Percentiles rank a stretch among this genome's conserved stretches.
Evolutionary conservation across 116 monocot genomes (phyloP).

Genomic region (Phalaenopsis hybrid): DNA sequence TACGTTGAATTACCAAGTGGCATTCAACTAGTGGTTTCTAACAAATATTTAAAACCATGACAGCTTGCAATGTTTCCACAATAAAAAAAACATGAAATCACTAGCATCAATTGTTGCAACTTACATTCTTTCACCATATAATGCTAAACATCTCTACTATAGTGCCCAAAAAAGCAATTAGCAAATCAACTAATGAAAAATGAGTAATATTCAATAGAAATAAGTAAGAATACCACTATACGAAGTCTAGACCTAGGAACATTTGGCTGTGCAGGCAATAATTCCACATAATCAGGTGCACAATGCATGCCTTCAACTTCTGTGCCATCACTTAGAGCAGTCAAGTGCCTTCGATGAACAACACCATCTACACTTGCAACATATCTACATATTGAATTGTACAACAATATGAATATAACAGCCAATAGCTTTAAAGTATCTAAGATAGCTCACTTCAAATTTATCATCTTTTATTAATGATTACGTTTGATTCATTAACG

Average conservation of each 20-base stretch:
- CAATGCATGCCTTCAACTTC: slow-evolving; percentile 71
- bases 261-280: slow-evolving; percentile 58
- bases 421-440: not conserved
- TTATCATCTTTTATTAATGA: not conserved
- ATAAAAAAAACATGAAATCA: no score
- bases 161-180: no score
- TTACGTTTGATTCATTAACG: not conserved
- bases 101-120: no score
- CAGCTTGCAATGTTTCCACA: no score
- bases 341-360: slow-evolving; percentile 61
- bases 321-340: slow-evolving; percentile 76
- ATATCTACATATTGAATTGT: slow-evolving; percentile 46
- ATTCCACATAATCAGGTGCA: slow-evolving; percentile 68
- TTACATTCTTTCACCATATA: no score
- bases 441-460: not conserved
- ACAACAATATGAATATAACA: not conserved
- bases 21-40: no score
- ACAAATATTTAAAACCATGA: no score
- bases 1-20: no score
- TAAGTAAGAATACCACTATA: slow-evolving; percentile 49
- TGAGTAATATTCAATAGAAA: no score
- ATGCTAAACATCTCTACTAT: no score
- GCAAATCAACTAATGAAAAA: no score
- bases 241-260: slow-evolving; percentile 47
- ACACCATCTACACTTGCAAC: slow-evolving; percentile 71